Evolutionary conservation across 2,329 filamentous ascomycete genomes (phyloP), one percentile per base, ranked within the genome.

Genomic region (Teratosphaeria viscida): DNA sequence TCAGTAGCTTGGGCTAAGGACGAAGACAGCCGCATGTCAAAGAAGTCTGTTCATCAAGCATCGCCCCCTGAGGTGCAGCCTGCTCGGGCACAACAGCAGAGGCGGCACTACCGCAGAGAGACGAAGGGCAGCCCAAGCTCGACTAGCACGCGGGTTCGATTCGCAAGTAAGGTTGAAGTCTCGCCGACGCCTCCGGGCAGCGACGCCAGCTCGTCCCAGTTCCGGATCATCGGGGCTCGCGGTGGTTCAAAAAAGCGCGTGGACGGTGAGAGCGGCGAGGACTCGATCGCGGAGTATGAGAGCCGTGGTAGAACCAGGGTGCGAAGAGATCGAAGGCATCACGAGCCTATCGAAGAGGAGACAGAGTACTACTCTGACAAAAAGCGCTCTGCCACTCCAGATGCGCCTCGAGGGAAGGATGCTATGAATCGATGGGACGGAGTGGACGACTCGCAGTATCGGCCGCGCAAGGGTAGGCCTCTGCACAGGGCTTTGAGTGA

Each of bases 101-200:
- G 43, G 19, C 56, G 43, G 29, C 19, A 19, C 12, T n/a, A 32
- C 23, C 39, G 54, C 43, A 37, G 19, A 39, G 39, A 56, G 8
- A 37, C 56, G 14, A 34, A 60, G 43, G 29, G 43, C 7, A 55
- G 57, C 29, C 37, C 55, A 26, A 63, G 57, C 55, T 62, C 63
- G 19, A 57, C 56, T n/a, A 67, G 67, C 19, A 64, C 62, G 54
- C 65, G 64, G 34, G 70, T 71, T 6, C 68, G 64, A 37, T 71
- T 71, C 56, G 64, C 69, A 60, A 68, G 65, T 64, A 70, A 71
- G 61, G 64, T 70, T 54, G 67, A 70, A 32, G 61, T 71, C 57
- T 71, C 70, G 49, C 68, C 70, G 10, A 71, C 70, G 23, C 70
- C 70, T 35, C 70, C 68, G 14, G 60, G 60, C 35, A 70, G 68